These are phyloP conservation scores for Capsicum pubescens DNA, from an alignment of 257 asterid species.

Conservation along the genomic window DNA sequence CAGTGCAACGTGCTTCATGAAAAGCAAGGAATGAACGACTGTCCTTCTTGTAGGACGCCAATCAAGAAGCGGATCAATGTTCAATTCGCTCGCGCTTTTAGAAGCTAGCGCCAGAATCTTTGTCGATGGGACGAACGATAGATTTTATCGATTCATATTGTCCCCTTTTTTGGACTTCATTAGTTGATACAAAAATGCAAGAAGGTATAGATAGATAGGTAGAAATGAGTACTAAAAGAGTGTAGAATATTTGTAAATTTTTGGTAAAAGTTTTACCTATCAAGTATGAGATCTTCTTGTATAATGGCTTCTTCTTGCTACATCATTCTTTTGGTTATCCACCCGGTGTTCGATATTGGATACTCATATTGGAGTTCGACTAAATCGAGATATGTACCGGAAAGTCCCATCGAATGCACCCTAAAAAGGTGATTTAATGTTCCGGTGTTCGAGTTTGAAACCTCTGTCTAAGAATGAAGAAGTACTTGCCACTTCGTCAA, in stretches of 20 bases:
- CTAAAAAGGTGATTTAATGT: too few species aligned
- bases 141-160: background rate
- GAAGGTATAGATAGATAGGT: conserved; percentile 14
- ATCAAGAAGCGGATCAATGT: conserved; percentile 57
- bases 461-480: too few species aligned
- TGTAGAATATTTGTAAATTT: conserved; percentile 13
- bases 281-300: background rate
- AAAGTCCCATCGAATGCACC: too few species aligned
- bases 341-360: too few species aligned
- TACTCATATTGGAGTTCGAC: too few species aligned
- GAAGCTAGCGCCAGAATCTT: conserved; percentile 9
- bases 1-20: conserved; percentile 51
- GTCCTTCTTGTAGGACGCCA: conserved; percentile 79
- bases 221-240: background rate
- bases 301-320: background rate
- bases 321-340: too few species aligned
- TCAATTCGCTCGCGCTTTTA: conserved; percentile 34
- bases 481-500: too few species aligned
- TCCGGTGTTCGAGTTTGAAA: too few species aligned
- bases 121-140: background rate
- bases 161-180: background rate
- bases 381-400: too few species aligned
- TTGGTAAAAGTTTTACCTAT: background rate
- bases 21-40: conserved; percentile 61
- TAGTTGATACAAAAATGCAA: conserved; percentile 16